phyloP scores from a whole-genome alignment of 148 eudicot genomes.

The Amaranthus hypochondriacus region DNA sequence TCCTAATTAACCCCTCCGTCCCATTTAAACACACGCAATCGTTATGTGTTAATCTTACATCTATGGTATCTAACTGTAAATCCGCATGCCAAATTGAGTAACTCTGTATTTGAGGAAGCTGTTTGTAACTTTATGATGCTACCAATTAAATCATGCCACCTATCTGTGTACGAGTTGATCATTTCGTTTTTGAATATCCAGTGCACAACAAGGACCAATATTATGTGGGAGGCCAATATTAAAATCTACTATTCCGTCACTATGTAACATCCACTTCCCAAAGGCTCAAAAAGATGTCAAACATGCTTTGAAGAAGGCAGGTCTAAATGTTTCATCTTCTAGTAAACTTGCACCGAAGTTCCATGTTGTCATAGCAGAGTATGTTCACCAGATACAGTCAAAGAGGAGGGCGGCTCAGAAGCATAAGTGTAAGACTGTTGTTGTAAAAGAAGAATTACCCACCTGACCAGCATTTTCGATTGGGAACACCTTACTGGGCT shows the following conservation, averaged over 20 bases:
- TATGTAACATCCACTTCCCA: constrained; percentile 42
- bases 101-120: not conserved
- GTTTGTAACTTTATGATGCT: not conserved
- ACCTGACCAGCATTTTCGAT: constrained; percentile 14
- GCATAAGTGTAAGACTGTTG: constrained; percentile 15
- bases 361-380: constrained; percentile 45
- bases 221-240: constrained; percentile 53
- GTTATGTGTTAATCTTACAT: no score
- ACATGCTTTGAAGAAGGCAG: constrained; percentile 47
- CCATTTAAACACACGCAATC: no score
- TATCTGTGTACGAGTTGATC: not conserved
- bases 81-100: no score
- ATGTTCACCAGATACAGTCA: constrained; percentile 39
- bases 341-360: constrained; percentile 49
- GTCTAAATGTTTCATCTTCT: constrained; percentile 41
- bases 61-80: no score
- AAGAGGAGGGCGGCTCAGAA: constrained; percentile 40
- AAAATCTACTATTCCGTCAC: constrained; percentile 33
- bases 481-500: not conserved
- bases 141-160: not conserved
- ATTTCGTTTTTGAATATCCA: constrained; percentile 17
- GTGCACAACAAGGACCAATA: constrained; percentile 54
- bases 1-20: no score
- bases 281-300: constrained; percentile 40
- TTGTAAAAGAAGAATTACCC: constrained; percentile 32